Conservation (phyloP, 345 rosid genomes). For the Boechera retrofracta region DNA sequence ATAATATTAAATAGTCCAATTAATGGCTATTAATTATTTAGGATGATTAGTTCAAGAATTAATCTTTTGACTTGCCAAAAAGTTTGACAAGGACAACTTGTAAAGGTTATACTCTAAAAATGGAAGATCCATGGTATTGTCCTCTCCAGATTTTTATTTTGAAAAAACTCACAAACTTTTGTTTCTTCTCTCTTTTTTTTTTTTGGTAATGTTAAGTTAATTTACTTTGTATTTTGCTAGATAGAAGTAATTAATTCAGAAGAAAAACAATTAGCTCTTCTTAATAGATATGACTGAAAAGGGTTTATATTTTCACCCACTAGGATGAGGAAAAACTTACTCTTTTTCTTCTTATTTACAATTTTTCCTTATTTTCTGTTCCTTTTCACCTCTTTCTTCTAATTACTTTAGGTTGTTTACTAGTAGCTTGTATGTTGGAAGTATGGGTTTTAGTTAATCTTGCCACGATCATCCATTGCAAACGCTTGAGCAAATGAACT, state of each 20-base stretch:
- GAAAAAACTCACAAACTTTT: not conserved
- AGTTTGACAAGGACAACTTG: slow-evolving; percentile 12
- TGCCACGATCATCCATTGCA: not conserved
- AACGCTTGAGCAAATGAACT: not conserved
- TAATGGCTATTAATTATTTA: not conserved
- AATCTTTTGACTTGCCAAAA: slow-evolving; percentile 25
- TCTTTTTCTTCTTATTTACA: not conserved
- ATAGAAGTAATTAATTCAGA: not conserved
- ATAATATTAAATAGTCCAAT: not conserved
- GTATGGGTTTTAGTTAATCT: not conserved
- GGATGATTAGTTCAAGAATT: slow-evolving; percentile 10
- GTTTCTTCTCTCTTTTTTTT: not conserved
- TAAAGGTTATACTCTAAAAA: slow-evolving; percentile 18
- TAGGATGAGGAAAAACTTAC: not conserved
- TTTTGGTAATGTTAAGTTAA: not conserved
- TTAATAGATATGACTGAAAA: not conserved
- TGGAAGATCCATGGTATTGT: slow-evolving; percentile 41
- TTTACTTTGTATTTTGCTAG: not conserved
- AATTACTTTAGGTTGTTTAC: not conserved
- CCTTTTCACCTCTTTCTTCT: not conserved
- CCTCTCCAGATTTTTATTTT: slow-evolving; percentile 10
- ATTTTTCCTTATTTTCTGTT: not conserved
- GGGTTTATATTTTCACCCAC: not conserved
- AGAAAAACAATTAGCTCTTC: not conserved
- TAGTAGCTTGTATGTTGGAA: not conserved